Conservation (phyloP, 805 yeast genomes). For the Metschnikowia koreensis region DNA sequence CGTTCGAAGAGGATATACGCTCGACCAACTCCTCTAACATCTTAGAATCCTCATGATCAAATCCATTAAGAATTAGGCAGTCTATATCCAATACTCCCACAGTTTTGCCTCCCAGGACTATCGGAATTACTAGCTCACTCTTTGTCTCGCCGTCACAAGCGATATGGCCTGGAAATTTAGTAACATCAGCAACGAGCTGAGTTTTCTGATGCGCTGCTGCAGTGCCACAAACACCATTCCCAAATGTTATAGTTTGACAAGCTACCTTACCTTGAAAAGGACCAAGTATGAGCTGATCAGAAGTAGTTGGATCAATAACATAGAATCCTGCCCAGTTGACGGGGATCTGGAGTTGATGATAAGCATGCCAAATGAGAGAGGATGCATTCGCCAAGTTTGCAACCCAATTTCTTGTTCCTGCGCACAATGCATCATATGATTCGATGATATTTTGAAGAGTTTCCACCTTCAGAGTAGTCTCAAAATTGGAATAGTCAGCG, state of each 20-base stretch:
- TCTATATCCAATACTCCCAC: slow-evolving; percentile 88
- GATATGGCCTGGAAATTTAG: slow-evolving; percentile 84
- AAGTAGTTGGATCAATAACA: slow-evolving; percentile 42
- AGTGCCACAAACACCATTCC: slow-evolving; percentile 89
- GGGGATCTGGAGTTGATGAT: slow-evolving; percentile 52
- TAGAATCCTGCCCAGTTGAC: slow-evolving; percentile 97
- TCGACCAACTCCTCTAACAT: slow-evolving; percentile 60
- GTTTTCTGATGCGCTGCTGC: slow-evolving; percentile 63
- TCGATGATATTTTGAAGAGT: slow-evolving; percentile 55
- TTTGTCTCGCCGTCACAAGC: slow-evolving; percentile 96
- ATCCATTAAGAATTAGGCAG: slow-evolving; percentile 63
- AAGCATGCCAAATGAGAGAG: slow-evolving; percentile 85
- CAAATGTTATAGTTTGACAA: slow-evolving; percentile 76
- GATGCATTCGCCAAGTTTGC: slow-evolving; percentile 85
- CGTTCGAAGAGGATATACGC: slow-evolving; percentile 6
- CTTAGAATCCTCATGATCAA: slow-evolving; percentile 58
- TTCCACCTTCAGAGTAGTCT: slow-evolving; percentile 45
- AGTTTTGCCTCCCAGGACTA: slow-evolving; percentile 41
- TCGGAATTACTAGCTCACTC: slow-evolving; percentile 91
- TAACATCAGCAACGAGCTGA: slow-evolving; percentile 77
- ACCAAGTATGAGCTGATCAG: slow-evolving; percentile 62
- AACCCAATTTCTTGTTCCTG: slow-evolving; percentile 77
- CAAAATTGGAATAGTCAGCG: slow-evolving; percentile 70
- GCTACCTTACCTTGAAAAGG: slow-evolving; percentile 98
- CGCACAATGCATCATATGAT: slow-evolving; percentile 63